Evolutionary conservation across 495 filamentous ascomycete species (phyloP).

Genomic region (Xylaria grammica): DNA sequence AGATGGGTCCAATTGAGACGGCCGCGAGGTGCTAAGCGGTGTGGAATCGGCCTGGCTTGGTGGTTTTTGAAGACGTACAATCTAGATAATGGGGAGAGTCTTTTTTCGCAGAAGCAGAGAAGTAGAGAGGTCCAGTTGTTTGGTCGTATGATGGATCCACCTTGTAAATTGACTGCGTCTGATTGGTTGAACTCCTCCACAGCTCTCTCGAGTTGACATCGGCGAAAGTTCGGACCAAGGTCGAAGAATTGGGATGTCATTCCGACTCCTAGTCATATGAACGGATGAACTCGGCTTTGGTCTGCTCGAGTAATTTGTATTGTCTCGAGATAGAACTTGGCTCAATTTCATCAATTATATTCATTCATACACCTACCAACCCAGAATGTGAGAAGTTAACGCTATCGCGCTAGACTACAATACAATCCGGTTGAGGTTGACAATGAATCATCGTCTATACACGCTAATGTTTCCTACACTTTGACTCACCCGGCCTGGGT

Average conservation of each 20-base stretch:
- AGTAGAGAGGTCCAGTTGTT: conserved; percentile 12
- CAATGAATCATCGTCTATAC: neutral
- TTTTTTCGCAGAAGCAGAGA: conserved; percentile 30
- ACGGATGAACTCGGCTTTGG: too few species aligned
- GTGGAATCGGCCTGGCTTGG: conserved; percentile 34
- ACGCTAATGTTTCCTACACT: neutral
- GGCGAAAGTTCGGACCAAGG: conserved; percentile 40
- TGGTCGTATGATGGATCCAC: conserved; percentile 35
- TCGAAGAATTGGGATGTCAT: conserved; percentile 29
- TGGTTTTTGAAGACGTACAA: conserved; percentile 22
- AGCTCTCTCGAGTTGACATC: conserved; percentile 28
- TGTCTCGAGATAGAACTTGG: neutral
- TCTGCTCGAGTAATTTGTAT: neutral
- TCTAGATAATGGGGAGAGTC: conserved; percentile 37
- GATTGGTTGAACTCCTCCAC: conserved; percentile 20
- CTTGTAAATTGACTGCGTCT: conserved; percentile 26
- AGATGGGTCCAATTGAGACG: conserved; percentile 50
- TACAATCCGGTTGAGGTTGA: neutral
- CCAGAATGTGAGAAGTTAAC: too few species aligned
- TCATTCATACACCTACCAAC: too few species aligned
- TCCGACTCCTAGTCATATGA: conserved; percentile 5
- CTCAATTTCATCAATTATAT: neutral
- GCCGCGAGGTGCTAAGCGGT: conserved; percentile 33
- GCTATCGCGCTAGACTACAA: neutral
- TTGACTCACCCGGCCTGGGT: neutral